Conservation (phyloP, 768 basidiomycete genomes). For the Coprinopsis sp. region DNA sequence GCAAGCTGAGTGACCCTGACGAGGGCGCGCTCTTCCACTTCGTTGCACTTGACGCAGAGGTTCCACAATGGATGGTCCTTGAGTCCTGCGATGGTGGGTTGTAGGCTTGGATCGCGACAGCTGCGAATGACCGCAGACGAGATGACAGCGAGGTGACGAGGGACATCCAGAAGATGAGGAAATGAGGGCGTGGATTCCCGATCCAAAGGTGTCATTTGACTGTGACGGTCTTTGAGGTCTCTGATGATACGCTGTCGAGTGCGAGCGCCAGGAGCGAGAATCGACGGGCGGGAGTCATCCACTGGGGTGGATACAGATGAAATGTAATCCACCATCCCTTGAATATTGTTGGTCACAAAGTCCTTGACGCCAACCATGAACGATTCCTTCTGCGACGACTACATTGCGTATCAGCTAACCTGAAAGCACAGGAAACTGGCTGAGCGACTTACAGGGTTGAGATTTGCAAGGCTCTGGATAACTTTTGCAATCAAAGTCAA, state of each 20-base stretch:
- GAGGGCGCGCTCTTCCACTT: slow-evolving; percentile 68
- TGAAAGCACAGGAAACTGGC: no score
- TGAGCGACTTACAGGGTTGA: slow-evolving; percentile 59
- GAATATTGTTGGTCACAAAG: slow-evolving; percentile 59
- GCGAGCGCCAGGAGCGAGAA: slow-evolving; percentile 30
- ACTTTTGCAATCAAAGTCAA: slow-evolving; percentile 84
- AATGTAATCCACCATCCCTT: slow-evolving; percentile 79
- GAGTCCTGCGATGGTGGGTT: slow-evolving; percentile 20
- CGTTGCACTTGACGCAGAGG: slow-evolving; percentile 57
- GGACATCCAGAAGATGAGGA: slow-evolving; percentile 73
- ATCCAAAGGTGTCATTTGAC: slow-evolving; percentile 51
- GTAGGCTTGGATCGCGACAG: slow-evolving; percentile 39
- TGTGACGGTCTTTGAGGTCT: slow-evolving; percentile 52
- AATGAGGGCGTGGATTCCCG: slow-evolving; percentile 69
- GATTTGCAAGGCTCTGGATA: slow-evolving; percentile 84
- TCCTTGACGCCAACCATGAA: slow-evolving; percentile 75
- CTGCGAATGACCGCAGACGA: slow-evolving; percentile 73
- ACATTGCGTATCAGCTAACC: not conserved
- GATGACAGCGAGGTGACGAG: slow-evolving; percentile 72
- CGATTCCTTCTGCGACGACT: slow-evolving; percentile 73
- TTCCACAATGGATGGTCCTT: slow-evolving; percentile 44
- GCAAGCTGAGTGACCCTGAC: slow-evolving; percentile 62
- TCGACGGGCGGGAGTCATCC: slow-evolving; percentile 23
- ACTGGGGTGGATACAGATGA: slow-evolving; percentile 60
- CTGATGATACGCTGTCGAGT: slow-evolving; percentile 52